Percentiles rank a stretch among this genome's conserved stretches.
Conservation (phyloP, 2,329 filamentous ascomycete genomes). For the Drechslerella dactyloides region DNA sequence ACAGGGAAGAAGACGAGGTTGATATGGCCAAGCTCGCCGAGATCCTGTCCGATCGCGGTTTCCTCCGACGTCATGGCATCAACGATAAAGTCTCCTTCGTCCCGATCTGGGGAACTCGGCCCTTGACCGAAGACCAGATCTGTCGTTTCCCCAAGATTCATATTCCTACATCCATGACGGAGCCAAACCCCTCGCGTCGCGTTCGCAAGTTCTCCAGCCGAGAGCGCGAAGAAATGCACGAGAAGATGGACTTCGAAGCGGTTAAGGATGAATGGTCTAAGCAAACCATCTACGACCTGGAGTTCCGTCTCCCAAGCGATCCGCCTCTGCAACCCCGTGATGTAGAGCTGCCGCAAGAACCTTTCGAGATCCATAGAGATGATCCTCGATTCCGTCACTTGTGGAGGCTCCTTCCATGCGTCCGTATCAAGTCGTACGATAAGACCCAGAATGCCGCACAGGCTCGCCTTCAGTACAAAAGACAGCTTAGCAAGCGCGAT, state of each 20-base stretch:
- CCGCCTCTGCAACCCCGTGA: constrained; percentile 13
- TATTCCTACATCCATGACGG: constrained; percentile 16
- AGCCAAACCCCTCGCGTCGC: constrained; percentile 21
- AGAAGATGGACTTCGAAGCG: background rate
- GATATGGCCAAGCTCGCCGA: constrained; percentile 32
- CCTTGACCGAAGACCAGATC: background rate
- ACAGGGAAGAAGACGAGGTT: background rate
- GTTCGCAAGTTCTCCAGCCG: constrained; percentile 20
- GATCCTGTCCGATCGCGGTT: constrained; percentile 36
- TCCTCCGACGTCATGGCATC: constrained; percentile 24
- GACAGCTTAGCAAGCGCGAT: constrained; percentile 28
- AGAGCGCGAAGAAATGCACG: constrained; percentile 24
- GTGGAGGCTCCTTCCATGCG: constrained; percentile 22
- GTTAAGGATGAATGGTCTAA: constrained; percentile 30
- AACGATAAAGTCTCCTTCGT: constrained; percentile 17
- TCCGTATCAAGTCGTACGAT: constrained; percentile 14
- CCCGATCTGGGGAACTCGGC: constrained; percentile 19
- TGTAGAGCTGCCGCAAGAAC: constrained; percentile 24
- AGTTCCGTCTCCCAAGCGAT: constrained; percentile 31
- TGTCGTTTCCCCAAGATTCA: constrained; percentile 21
- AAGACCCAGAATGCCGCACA: background rate
- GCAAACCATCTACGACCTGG: constrained; percentile 46
- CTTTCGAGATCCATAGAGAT: constrained; percentile 47
- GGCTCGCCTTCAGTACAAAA: constrained; percentile 22
- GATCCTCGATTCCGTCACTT: constrained; percentile 45